phyloP scores from a whole-genome alignment of 1,284 basidiomycete species.

The Microbotryum violaceum region DNA sequence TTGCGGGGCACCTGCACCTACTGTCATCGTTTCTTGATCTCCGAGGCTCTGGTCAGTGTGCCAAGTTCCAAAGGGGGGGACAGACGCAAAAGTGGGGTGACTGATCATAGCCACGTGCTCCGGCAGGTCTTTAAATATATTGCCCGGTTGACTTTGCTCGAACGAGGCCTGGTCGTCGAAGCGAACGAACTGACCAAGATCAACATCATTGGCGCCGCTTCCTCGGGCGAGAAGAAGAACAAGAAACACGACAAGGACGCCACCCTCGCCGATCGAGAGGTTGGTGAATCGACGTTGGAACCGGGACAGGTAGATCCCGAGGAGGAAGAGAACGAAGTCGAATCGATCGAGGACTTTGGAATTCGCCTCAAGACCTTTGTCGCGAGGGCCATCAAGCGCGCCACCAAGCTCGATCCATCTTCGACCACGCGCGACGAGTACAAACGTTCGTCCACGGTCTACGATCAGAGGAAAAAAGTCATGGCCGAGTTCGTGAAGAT shows the following conservation, averaged over 20 bases:
- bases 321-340: constrained; percentile 28
- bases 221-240: constrained; percentile 11
- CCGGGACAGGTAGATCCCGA: constrained; percentile 45
- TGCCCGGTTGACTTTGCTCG: constrained; percentile 80
- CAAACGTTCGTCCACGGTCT: constrained; percentile 73
- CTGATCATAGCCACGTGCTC: not conserved
- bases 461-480: constrained; percentile 74
- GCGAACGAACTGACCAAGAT: constrained; percentile 54
- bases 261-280: constrained; percentile 40
- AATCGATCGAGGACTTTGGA: constrained; percentile 59
- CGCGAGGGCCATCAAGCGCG: constrained; percentile 46
- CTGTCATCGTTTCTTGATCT: constrained; percentile 87
- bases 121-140: constrained; percentile 67
- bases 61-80: constrained; percentile 2
- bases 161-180: constrained; percentile 74
- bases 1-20: constrained; percentile 87
- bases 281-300: constrained; percentile 41
- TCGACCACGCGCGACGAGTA: constrained; percentile 68
- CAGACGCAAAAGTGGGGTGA: too few relatives aligned
- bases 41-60: constrained; percentile 59
- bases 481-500: constrained; percentile 75
- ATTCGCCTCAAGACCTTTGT: constrained; percentile 67
- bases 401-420: constrained; percentile 18
- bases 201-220: constrained; percentile 19
- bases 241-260: constrained; percentile 36